Evolutionary conservation across 345 rosid genomes (phyloP).

Genomic region (Odontarrhena argentea): DNA sequence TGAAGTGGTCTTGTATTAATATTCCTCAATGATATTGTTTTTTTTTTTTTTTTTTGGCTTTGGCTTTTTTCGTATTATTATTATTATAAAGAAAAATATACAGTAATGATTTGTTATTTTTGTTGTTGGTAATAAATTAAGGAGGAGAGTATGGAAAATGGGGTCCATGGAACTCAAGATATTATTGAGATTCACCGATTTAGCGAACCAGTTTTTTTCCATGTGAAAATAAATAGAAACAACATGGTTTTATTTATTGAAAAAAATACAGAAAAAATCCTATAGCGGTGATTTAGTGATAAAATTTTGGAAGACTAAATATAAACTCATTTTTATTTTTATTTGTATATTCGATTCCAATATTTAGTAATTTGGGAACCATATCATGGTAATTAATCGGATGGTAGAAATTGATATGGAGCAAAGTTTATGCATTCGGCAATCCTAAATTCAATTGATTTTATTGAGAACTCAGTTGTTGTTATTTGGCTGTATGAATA

Average conservation of each 20-base stretch:
- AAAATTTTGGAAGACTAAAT: too few relatives aligned
- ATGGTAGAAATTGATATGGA: too few relatives aligned
- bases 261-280: background rate
- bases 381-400: too few relatives aligned
- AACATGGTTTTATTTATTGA: conserved; percentile 21
- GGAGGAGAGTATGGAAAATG: conserved; percentile 27
- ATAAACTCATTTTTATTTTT: too few relatives aligned
- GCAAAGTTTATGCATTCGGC: too few relatives aligned
- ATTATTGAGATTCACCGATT: conserved; percentile 39
- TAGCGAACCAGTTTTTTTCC: conserved; percentile 39
- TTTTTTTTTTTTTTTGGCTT: conserved; percentile 19
- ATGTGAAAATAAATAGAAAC: conserved; percentile 37
- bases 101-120: background rate
- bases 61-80: conserved; percentile 35
- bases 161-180: conserved; percentile 37
- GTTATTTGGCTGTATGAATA: too few relatives aligned
- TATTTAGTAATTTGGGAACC: too few relatives aligned
- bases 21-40: conserved; percentile 30
- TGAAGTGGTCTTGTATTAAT: conserved; percentile 44
- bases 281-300: too few relatives aligned
- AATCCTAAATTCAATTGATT: too few relatives aligned
- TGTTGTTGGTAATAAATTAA: conserved; percentile 15
- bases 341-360: too few relatives aligned
- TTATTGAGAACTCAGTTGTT: too few relatives aligned
- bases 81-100: background rate